Base-by-base conservation (phyloP, 768 basidiomycete species). In the Pilatotrama ljubarskyi region DNA sequence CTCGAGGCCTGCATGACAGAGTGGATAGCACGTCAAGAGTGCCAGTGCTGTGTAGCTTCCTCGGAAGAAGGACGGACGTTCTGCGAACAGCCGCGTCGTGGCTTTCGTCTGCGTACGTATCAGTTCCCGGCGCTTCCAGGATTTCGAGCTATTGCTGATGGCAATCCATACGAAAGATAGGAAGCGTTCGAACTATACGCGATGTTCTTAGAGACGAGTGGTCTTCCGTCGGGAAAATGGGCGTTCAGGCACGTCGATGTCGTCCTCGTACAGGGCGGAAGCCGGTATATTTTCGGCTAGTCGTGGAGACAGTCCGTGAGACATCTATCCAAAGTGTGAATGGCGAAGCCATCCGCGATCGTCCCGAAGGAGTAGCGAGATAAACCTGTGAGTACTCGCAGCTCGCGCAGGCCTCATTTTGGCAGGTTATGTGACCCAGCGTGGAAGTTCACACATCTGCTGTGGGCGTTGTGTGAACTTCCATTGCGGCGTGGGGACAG, bases 391-490 rank as follows among this genome's bases (percentile, higher is more conserved):
- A 35, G 42, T 20, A 4, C 50, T 10, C 5, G 20, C 20, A 32
- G 29, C 36, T 24, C 36, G 50, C 6, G 18, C 10, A 20, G 14
- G 10, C 20, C 9, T 35, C 6, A 13, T 17, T 24, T 36, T 51
- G 18, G 50, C 10, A 38, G 35, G 8, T 11, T 11, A 4, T 24
- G n/a, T 24, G 14, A 11, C 52, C 15, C 5, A 20, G 29, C 26
- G 52, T 32, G 52, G 52, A 54, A 44, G 41, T 22, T n/a, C 29
- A 43, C 29, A 32, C 29, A 44, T 41, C 18, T 26, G 26, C 2
- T 14, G n/a, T 18, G 18, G 17, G 52, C 26, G 41, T n/a, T 54
- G 42, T 54, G 52, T 54, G 52, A 44, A 54, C 52, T n/a, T 43
- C 42, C n/a, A 32, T 29, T 20, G 29, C 41, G 52, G 52, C 42